Conservation (phyloP, 805 yeast genomes). For the Debaryomyces prosopidis region DNA sequence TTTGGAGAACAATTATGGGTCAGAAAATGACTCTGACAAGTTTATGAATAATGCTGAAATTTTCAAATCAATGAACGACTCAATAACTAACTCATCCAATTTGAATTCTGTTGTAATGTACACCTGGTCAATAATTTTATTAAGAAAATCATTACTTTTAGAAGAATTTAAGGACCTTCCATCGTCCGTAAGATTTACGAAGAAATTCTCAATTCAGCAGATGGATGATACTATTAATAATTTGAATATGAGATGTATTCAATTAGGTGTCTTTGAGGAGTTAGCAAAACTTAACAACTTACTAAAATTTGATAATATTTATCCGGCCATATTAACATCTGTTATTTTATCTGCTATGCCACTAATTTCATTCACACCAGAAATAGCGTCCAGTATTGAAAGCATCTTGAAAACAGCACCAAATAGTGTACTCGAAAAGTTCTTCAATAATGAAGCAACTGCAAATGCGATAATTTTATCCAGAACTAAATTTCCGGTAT, state of each 20-base stretch:
- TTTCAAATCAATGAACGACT: constrained; percentile 41
- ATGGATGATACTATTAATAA: constrained; percentile 22
- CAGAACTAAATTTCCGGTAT: constrained; percentile 73
- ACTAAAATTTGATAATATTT: constrained; percentile 51
- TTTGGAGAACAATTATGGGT: constrained; percentile 48
- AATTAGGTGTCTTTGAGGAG: constrained; percentile 46
- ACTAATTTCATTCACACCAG: constrained; percentile 46
- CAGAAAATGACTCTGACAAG: constrained; percentile 26
- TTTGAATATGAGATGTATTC: constrained; percentile 41
- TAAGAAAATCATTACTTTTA: constrained; percentile 49
- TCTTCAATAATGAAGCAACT: constrained; percentile 47
- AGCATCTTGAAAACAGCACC: constrained; percentile 47
- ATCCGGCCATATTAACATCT: constrained; percentile 49
- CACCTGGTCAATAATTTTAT: constrained; percentile 65
- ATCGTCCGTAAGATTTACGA: constrained; percentile 12
- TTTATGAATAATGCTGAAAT: constrained; percentile 29
- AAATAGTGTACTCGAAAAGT: constrained; percentile 40
- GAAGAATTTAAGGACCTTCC: constrained; percentile 30
- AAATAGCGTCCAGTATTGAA: constrained; percentile 42
- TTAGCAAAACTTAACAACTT: constrained; percentile 42
- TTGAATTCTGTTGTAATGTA: constrained; percentile 54
- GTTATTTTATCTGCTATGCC: constrained; percentile 49
- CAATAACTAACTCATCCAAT: constrained; percentile 34
- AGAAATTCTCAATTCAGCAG: constrained; percentile 15
- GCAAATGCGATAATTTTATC: constrained; percentile 50